Evolutionary conservation across 2,329 filamentous ascomycete species (phyloP).

Genomic region (Fulvia fulva): DNA sequence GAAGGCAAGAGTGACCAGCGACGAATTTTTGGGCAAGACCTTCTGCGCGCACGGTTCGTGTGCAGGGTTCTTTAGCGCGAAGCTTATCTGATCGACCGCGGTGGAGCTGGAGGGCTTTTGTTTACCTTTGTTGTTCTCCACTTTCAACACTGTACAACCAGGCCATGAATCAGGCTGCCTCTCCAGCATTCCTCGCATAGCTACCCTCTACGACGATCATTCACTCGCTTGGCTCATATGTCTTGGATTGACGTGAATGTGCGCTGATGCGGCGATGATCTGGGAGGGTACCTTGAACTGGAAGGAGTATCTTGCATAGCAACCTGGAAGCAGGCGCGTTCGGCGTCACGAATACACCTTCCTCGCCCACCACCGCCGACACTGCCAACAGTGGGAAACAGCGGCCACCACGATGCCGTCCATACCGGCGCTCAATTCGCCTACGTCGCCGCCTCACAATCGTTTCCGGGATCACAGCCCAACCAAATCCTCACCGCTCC

Average conservation of each 20-base stretch:
- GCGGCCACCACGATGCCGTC: slow-evolving; percentile 21
- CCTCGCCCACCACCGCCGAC: not conserved
- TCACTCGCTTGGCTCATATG: slow-evolving; percentile 1
- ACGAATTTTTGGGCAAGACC: not conserved
- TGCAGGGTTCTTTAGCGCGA: not conserved
- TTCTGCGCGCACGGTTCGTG: too few relatives aligned
- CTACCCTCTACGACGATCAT: not conserved
- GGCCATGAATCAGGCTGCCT: slow-evolving; percentile 8
- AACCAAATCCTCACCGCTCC: slow-evolving; percentile 33
- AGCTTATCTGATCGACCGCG: too few relatives aligned
- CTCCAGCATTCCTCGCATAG: not conserved
- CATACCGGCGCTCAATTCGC: slow-evolving; percentile 24
- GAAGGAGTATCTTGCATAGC: slow-evolving; percentile 12
- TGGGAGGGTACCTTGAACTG: not conserved
- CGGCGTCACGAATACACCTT: not conserved
- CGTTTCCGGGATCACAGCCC: slow-evolving; percentile 32
- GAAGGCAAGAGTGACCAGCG: slow-evolving; percentile 28
- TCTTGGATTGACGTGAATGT: not conserved
- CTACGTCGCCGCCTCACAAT: slow-evolving; percentile 32
- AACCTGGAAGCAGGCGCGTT: slow-evolving; percentile 10
- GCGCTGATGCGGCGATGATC: slow-evolving; percentile 6
- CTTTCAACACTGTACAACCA: slow-evolving; percentile 3
- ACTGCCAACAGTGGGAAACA: not conserved
- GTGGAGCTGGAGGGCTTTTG: not conserved
- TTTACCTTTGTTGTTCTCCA: slow-evolving; percentile 4